Evolutionary conservation across 2,329 filamentous ascomycete species (phyloP).

Genomic region (Phaeomoniella chlamydospora): DNA sequence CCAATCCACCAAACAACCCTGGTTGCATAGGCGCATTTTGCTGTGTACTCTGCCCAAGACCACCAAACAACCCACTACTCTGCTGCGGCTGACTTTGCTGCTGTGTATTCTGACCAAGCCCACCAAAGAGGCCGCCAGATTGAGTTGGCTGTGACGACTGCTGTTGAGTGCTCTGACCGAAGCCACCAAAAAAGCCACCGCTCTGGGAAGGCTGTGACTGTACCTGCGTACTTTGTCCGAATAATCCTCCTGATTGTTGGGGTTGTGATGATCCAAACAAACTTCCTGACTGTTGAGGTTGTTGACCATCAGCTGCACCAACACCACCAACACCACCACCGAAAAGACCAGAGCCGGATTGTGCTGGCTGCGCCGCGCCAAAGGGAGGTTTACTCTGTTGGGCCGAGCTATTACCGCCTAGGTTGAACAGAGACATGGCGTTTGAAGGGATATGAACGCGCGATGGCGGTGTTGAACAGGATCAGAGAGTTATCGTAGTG

Average conservation of each 20-base stretch:
- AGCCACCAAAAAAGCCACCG: slow-evolving; percentile 13
- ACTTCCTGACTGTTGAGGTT: neutral
- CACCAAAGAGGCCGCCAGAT: slow-evolving; percentile 15
- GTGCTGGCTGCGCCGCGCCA: neutral
- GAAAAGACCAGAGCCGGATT: neutral
- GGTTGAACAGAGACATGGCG: neutral
- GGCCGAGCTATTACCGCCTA: neutral
- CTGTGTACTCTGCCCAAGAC: slow-evolving; percentile 12
- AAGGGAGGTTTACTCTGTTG: slow-evolving; percentile 1
- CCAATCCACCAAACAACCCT: slow-evolving; percentile 15
- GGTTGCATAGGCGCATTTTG: slow-evolving; percentile 18
- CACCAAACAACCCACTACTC: slow-evolving; percentile 23
- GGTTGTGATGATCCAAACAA: slow-evolving; percentile 9
- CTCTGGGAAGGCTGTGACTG: slow-evolving; percentile 6
- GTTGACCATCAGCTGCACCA: neutral
- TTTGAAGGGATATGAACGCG: neutral
- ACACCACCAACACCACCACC: neutral
- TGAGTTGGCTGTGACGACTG: slow-evolving; percentile 17
- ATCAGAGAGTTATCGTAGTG: too few relatives aligned
- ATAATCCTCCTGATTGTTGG: slow-evolving; percentile 9
- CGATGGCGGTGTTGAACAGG: neutral
- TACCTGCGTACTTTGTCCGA: slow-evolving; percentile 7
- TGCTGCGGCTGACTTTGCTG: slow-evolving; percentile 10
- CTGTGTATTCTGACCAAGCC: slow-evolving; percentile 6
- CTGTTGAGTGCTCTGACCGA: slow-evolving; percentile 10